Base-by-base conservation (phyloP, 202 grass and related monocot species). In the Zoysia matrella region DNA sequence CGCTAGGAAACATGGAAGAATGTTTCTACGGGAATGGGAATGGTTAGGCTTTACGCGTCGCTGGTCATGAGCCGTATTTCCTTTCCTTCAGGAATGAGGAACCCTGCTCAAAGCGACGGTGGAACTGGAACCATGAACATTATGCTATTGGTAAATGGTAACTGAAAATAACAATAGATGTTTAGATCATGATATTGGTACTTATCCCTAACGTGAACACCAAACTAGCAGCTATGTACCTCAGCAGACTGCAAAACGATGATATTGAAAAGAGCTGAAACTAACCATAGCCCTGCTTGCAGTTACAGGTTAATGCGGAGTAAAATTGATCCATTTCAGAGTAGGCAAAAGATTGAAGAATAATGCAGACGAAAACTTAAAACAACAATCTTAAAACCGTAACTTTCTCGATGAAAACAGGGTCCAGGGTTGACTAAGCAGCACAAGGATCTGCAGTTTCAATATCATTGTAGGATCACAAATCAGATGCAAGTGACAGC, bases 401-500 rank as follows among this genome's bases (percentile, higher is more conserved):
- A 71, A 52, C 42, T 42, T 12, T 30, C 8, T 67, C 18, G n/a
- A 3, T 14, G 11, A 64, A 18, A 10, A 64, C 46, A 63, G 6
- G 40, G 13, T 42, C 41, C 22, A 30, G 22, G 6, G 44, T 46
- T 46, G 40, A 45, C 65, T 30, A 0, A 0, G 22, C 22, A 51
- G 46, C 1, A 70, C 9, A 70, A 9, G 22, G 65, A 16, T 43
- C 42, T 68, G 66, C 66, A 48, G 66, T 47, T 46, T 67, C 43
- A n/a, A 46, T 69, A 0, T 30, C 22, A 30, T 0, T 30, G 22
- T 30, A 30, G 22, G 22, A 30, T 30, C 22, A 30, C 22, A 30
- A 30, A 49, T 55, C 51, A 67, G 52, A 81, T 76, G 58, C 39
- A 82, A 42, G 16, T 45, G 52, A 77, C 10, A 41, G 60, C 71